phyloP scores from a whole-genome alignment of 768 basidiomycete genomes.

The Naganishia friedmannii region DNA sequence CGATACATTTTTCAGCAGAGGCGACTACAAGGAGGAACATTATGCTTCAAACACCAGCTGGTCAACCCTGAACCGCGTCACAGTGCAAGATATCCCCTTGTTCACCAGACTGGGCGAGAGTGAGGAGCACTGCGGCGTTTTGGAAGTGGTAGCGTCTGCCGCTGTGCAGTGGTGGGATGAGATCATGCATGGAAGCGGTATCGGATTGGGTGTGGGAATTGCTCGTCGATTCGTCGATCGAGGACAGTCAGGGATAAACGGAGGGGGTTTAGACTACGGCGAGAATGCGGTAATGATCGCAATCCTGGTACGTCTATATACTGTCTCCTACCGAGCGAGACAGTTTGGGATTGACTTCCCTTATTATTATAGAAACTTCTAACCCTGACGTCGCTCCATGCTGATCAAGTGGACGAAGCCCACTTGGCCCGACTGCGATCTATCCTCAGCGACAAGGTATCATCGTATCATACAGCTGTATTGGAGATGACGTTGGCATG shows the following conservation, averaged over 20 bases:
- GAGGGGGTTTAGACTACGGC: constrained; percentile 36
- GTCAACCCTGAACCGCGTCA: constrained; percentile 6
- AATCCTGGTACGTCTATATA: constrained; percentile 37
- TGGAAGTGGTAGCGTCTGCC: constrained; percentile 30
- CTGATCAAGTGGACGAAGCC: constrained; percentile 30
- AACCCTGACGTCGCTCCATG: constrained; percentile 35
- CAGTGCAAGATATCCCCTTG: background rate
- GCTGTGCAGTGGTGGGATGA: constrained; percentile 43
- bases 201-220: constrained; percentile 26
- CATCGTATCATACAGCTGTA: constrained; percentile 75
- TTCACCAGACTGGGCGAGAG: constrained; percentile 5
- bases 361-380: constrained; percentile 35
- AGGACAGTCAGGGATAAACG: constrained; percentile 31
- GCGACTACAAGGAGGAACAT: constrained; percentile 3
- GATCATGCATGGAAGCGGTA: constrained; percentile 32
- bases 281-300: constrained; percentile 42
- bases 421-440: constrained; percentile 63
- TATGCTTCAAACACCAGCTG: constrained; percentile 22
- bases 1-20: background rate
- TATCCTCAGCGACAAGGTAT: constrained; percentile 74
- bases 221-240: constrained; percentile 26
- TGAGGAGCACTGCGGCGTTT: constrained; percentile 20
- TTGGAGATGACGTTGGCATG: constrained; percentile 88
- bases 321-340: too few relatives aligned
- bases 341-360: background rate